Evolutionary conservation across 371 early-diverging fungal genomes (phyloP).

Genomic region (Saksenaea oblongispora): DNA sequence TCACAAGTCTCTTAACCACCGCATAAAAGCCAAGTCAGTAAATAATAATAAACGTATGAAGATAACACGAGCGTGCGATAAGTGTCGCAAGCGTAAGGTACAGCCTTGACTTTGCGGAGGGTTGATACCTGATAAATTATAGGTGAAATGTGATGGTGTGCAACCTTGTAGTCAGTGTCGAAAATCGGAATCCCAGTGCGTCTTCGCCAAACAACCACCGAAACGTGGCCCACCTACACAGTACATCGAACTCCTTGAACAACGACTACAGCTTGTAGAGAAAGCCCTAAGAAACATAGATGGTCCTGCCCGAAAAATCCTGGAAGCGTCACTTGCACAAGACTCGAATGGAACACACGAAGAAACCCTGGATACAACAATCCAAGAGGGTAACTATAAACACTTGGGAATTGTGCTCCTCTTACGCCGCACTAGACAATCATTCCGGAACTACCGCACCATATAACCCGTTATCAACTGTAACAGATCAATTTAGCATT

Average conservation of each 20-base stretch:
- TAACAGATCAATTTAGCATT: constrained; percentile 29
- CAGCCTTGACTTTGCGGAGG: neutral
- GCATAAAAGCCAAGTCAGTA: neutral
- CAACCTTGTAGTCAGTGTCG: constrained; percentile 49
- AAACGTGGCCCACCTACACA: constrained; percentile 51
- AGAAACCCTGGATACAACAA: neutral
- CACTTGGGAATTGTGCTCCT: neutral
- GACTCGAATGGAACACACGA: neutral
- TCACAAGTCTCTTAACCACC: neutral
- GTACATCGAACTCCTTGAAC: constrained; percentile 50
- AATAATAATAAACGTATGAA: constrained; percentile 40
- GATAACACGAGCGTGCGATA: constrained; percentile 48
- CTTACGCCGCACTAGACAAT: neutral
- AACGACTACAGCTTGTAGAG: constrained; percentile 44
- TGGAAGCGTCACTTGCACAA: constrained; percentile 23
- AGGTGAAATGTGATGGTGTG: constrained; percentile 57
- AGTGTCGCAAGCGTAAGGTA: constrained; percentile 58
- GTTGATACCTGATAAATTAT: neutral
- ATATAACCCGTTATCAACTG: neutral
- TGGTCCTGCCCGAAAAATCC: constrained; percentile 24
- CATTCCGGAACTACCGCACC: constrained; percentile 10
- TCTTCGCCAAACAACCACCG: constrained; percentile 46
- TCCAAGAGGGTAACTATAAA: constrained; percentile 8
- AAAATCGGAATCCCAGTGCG: constrained; percentile 39
- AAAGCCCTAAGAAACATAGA: constrained; percentile 39